phyloP scores from a whole-genome alignment of 495 filamentous ascomycete species.

The Hypoxylon fragiforme region DNA sequence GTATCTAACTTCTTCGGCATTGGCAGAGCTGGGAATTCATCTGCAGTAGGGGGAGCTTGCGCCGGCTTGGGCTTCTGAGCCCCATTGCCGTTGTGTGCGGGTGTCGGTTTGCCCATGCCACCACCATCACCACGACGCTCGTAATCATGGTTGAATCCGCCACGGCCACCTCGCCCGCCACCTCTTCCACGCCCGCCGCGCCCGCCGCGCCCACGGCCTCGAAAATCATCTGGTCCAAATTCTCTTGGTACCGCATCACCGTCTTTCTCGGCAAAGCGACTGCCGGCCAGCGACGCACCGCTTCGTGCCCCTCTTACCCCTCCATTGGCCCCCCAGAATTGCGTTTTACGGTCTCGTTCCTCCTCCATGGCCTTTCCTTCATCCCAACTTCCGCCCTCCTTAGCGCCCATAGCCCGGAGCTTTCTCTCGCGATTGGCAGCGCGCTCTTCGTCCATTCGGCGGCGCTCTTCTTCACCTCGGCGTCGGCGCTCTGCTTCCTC shows the following conservation, averaged over 20 bases:
- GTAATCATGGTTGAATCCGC: conserved; percentile 30
- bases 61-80: conserved; percentile 18
- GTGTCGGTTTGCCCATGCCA: not conserved
- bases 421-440: conserved; percentile 53
- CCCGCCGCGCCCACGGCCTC: conserved; percentile 33
- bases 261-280: conserved; percentile 38
- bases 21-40: conserved; percentile 51
- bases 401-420: conserved; percentile 48
- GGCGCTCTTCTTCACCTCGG: conserved; percentile 46
- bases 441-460: conserved; percentile 54
- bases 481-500: conserved; percentile 46
- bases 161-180: conserved; percentile 34
- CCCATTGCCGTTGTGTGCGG: conserved; percentile 2
- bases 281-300: conserved; percentile 33
- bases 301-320: conserved; percentile 42
- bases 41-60: conserved; percentile 29
- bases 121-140: conserved; percentile 13
- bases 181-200: conserved; percentile 28
- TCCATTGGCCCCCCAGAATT: conserved; percentile 47
- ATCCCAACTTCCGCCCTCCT: conserved; percentile 51
- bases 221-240: conserved; percentile 34
- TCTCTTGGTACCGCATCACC: conserved; percentile 23
- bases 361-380: conserved; percentile 45
- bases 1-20: conserved; percentile 38
- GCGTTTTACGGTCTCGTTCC: conserved; percentile 36